These are phyloP conservation scores for Cyclanthera cordifolia DNA, from an alignment of 306 rosid species.

Conservation along the genomic window DNA sequence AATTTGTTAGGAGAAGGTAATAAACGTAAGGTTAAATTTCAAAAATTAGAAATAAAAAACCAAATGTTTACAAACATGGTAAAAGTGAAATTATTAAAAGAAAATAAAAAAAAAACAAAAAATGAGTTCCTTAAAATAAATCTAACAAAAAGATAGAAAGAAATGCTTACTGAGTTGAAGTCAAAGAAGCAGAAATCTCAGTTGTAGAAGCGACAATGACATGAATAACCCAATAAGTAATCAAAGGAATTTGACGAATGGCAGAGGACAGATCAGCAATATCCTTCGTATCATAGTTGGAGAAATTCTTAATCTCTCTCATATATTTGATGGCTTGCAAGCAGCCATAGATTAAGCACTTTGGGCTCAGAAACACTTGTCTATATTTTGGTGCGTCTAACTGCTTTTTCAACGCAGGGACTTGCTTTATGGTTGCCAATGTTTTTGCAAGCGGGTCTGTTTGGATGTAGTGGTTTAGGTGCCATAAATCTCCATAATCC, in stretches of 20 bases:
- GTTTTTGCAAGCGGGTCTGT: slow-evolving; percentile 6
- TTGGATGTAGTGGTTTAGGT: neutral
- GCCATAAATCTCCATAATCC: slow-evolving; percentile 17
- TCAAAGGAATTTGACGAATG: slow-evolving; percentile 9
- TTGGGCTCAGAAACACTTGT: neutral
- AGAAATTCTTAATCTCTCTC: neutral
- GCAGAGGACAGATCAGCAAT: neutral
- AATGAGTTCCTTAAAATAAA: no score
- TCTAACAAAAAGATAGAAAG: no score
- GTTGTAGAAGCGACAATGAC: neutral
- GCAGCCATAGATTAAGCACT: neutral
- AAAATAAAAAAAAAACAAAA: no score
- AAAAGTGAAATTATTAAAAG: no score
- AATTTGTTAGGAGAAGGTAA: no score
- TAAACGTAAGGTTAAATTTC: no score
- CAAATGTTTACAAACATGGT: no score
- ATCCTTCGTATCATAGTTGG: neutral
- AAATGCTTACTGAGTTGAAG: neutral
- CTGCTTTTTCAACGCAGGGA: neutral
- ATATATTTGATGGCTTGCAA: slow-evolving; percentile 2
- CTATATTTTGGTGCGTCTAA: slow-evolving; percentile 1
- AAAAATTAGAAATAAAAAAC: no score
- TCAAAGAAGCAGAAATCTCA: neutral
- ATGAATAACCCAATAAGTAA: slow-evolving; percentile 13
- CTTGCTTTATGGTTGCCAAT: slow-evolving; percentile 8